Percentiles rank a stretch among this genome's conserved stretches.
These are phyloP conservation scores for Peronospora destructor DNA, from an alignment of 352 stramenopile species.

Conservation along the genomic window DNA sequence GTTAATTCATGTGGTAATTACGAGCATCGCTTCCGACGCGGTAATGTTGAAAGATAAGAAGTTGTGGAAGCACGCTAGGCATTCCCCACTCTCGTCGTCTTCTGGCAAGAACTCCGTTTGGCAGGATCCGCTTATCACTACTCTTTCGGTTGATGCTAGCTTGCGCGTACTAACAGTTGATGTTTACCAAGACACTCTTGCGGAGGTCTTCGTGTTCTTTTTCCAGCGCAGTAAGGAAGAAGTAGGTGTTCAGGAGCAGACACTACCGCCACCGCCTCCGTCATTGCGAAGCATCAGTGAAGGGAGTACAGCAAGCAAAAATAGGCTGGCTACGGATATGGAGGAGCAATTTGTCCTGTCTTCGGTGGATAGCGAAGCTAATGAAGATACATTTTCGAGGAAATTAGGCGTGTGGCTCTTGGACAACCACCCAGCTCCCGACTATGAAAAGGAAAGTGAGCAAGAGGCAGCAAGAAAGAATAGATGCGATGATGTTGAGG, in stretches of 20 bases:
- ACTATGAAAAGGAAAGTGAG: slow-evolving; percentile 22
- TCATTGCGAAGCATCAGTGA: slow-evolving; percentile 28
- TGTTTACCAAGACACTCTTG: slow-evolving; percentile 69
- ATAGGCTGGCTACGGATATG: slow-evolving; percentile 7
- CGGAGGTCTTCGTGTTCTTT: slow-evolving; percentile 76
- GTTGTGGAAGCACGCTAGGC: slow-evolving; percentile 41
- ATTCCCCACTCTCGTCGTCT: slow-evolving; percentile 29
- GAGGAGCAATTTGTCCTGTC: slow-evolving; percentile 30
- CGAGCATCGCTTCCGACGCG: slow-evolving; percentile 56
- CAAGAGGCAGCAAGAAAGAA: slow-evolving; percentile 15
- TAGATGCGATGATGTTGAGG: slow-evolving; percentile 23
- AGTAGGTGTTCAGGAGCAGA: slow-evolving; percentile 4
- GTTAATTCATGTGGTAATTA: slow-evolving; percentile 66
- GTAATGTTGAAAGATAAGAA: slow-evolving; percentile 49
- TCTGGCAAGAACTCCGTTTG: slow-evolving; percentile 45
- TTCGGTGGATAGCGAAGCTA: slow-evolving; percentile 25
- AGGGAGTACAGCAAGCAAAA: slow-evolving; percentile 22
- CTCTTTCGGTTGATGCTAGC: slow-evolving; percentile 61
- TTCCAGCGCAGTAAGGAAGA: slow-evolving; percentile 38
- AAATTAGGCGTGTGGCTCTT: slow-evolving; percentile 59
- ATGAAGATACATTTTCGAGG: slow-evolving; percentile 37
- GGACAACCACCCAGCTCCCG: slow-evolving; percentile 29
- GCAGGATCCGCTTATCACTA: slow-evolving; percentile 65
- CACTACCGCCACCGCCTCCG: slow-evolving; percentile 11
- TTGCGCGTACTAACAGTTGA: slow-evolving; percentile 69